Evolutionary conservation across 2,329 filamentous ascomycete genomes (phyloP), one percentile per base, ranked within the genome.

Genomic region (Gnomoniopsis smithogilvyi): DNA sequence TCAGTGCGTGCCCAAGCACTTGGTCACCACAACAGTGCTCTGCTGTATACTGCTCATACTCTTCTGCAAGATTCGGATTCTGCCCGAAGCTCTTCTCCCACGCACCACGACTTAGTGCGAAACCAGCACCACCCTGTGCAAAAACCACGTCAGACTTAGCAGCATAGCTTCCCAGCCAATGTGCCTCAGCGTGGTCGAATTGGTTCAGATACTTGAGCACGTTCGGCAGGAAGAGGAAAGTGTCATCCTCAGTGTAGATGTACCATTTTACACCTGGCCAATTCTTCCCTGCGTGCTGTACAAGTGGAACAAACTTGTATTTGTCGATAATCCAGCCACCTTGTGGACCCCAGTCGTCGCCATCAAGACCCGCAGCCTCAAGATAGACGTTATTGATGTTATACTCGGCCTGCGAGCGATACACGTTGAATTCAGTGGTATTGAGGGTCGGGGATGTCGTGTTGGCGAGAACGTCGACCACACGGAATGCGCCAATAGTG

Each of bases 391-490:
- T 66, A 22, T 65, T 63, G 10, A 58, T 51, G 38, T 65, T 64
- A 51, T 64, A 67, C 30, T 68, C 64, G 19, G 60, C 60, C 55
- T 68, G 67, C 15, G 64, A 62, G 19, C 59, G 56, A 45, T 67
- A 67, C n/a, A 63, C 64, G 22, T 66, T 56, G 55, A 65, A 58
- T 19, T 46, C 50, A 22, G 36, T 17, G 10, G 65, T 62, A n/a
- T 59, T 22, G 54, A 52, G 62, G 24, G 63, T 59, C 21, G 49
- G 53, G 11, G 58, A 59, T 36, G 64, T 62, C 6, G 65, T 63
- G 56, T 68, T 68, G 19, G 64, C 62, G n/a, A 68, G 63, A 12
- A 67, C 52, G 38, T 68, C 65, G 56, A 68, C 64, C 47, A 68
- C 59, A 10, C 62, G 58, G 59, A 63, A 66, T 11, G 63, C 46